Conservation (phyloP, 352 stramenopile species). For the Phytophthora fragariaefolia region DNA sequence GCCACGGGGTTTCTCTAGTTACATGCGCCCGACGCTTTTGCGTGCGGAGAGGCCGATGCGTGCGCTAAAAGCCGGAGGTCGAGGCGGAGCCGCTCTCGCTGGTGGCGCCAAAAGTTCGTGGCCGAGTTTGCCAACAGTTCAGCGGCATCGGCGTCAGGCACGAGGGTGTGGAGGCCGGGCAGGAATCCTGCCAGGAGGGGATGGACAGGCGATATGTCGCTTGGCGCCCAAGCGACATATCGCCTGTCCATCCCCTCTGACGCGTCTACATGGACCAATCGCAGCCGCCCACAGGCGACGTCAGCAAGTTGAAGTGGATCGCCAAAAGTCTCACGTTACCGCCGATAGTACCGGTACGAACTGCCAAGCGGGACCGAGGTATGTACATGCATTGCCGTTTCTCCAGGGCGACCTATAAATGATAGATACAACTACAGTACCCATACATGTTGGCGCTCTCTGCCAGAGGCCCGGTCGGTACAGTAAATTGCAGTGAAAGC, state of each 20-base stretch:
- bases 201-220: too few species aligned
- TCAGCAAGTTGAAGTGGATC: neutral
- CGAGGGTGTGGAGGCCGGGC: conserved; percentile 19
- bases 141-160: neutral
- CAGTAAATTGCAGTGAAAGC: too few species aligned
- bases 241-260: conserved; percentile 20
- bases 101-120: conserved; percentile 11
- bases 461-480: too few species aligned
- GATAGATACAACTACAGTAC: too few species aligned
- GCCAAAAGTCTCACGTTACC: too few species aligned
- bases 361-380: too few species aligned
- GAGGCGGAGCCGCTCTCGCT: conserved; percentile 27
- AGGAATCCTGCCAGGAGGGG: too few species aligned
- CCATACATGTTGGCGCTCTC: too few species aligned
- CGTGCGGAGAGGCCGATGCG: neutral
- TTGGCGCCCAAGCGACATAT: too few species aligned
- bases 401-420: too few species aligned
- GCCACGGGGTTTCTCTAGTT: neutral
- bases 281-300: neutral
- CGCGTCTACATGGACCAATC: conserved; percentile 8
- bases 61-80: neutral
- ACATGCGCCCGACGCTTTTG: neutral
- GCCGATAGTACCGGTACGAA: too few species aligned
- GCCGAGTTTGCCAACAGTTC: conserved; percentile 5
- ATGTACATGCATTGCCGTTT: too few species aligned